phyloP scores from a whole-genome alignment of 371 early-diverging fungal species.

The Mucor circinelloides region DNA sequence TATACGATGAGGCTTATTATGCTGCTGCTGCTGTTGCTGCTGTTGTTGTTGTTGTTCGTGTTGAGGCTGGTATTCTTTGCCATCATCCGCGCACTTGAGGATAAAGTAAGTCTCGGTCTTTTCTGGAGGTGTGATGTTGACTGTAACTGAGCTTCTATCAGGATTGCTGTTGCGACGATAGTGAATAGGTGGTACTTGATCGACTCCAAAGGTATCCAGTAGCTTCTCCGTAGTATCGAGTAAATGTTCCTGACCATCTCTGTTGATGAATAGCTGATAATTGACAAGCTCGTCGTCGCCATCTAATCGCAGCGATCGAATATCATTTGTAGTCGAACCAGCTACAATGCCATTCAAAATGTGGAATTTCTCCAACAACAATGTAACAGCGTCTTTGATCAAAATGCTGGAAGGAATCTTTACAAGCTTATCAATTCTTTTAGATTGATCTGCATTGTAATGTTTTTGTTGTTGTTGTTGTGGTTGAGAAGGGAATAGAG shows the following conservation, averaged over 20 bases:
- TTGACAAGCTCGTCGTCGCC: slow-evolving; percentile 29
- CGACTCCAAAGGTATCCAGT: slow-evolving; percentile 39
- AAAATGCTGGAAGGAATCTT: slow-evolving; percentile 34
- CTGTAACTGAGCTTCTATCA: slow-evolving; percentile 47
- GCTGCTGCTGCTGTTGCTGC: not conserved
- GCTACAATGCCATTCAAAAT: slow-evolving; percentile 50
- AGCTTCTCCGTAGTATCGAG: slow-evolving; percentile 26
- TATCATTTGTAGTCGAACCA: slow-evolving; percentile 27
- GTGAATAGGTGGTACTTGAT: slow-evolving; percentile 34
- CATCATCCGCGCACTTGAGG: slow-evolving; percentile 23
- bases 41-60: no score
- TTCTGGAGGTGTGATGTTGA: slow-evolving; percentile 39
- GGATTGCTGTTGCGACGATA: slow-evolving; percentile 44
- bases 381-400: slow-evolving; percentile 36
- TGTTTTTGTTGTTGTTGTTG: slow-evolving; percentile 19
- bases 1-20: slow-evolving; percentile 34
- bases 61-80: not conserved
- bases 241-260: slow-evolving; percentile 21
- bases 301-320: slow-evolving; percentile 31
- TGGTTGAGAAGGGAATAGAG: slow-evolving; percentile 26
- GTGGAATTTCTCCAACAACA: slow-evolving; percentile 53
- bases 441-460: not conserved
- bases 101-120: slow-evolving; percentile 47
- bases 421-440: slow-evolving; percentile 44
- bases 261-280: slow-evolving; percentile 31